Percentiles rank a stretch among this genome's conserved stretches.
Conservation (phyloP, 1,284 basidiomycete species). For the Naganishia sp. region DNA sequence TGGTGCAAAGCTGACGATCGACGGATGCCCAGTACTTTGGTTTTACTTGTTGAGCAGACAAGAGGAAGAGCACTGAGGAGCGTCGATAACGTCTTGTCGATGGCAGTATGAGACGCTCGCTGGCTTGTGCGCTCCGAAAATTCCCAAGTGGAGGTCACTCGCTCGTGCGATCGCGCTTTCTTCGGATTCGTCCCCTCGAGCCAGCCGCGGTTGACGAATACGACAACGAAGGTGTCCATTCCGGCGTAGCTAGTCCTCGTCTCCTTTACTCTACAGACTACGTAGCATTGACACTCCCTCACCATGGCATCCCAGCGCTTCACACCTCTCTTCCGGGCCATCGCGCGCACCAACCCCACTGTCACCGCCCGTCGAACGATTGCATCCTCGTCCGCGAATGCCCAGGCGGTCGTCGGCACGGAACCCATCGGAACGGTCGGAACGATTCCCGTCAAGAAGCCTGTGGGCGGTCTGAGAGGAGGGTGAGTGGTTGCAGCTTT, state of each 20-base stretch:
- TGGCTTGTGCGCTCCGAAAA: background rate
- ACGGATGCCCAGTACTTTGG: conserved; percentile 27
- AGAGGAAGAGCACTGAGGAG: background rate
- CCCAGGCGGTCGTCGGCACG: conserved; percentile 23
- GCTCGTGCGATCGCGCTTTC: background rate
- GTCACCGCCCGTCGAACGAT: conserved; percentile 13
- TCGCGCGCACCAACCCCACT: conserved; percentile 12
- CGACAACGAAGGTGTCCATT: background rate
- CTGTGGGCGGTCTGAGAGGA: conserved; percentile 80
- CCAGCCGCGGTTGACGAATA: conserved; percentile 1
- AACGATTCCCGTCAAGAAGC: conserved; percentile 64
- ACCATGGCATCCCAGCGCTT: conserved; percentile 15
- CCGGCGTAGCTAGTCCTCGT: background rate
- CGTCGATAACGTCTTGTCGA: background rate
- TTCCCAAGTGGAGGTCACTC: conserved; percentile 2
- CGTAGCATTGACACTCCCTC: too few relatives aligned
- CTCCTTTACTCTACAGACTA: background rate
- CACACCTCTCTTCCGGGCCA: conserved; percentile 17
- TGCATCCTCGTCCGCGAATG: conserved; percentile 1
- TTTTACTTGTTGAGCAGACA: background rate
- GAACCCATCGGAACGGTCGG: conserved; percentile 57
- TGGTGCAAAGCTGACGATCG: conserved; percentile 20
- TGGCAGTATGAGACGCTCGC: background rate
- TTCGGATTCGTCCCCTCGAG: background rate
- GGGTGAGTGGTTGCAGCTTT: conserved; percentile 60